These are phyloP conservation scores for Phytopythium helicoides DNA, from an alignment of 352 stramenopile species.

Conservation along the genomic window DNA sequence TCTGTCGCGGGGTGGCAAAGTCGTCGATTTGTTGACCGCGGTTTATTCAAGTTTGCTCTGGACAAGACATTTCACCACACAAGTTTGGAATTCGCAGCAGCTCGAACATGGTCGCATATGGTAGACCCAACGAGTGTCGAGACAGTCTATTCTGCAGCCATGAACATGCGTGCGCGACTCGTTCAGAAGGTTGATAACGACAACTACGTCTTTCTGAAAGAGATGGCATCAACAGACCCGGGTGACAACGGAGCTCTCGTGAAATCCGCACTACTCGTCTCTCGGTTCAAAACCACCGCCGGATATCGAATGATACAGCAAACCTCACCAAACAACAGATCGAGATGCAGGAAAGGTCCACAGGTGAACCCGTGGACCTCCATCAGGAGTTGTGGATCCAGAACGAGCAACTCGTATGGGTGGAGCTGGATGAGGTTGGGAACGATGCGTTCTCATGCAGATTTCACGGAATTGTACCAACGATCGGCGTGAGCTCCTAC, in stretches of 20 bases:
- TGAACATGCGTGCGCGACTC: background rate
- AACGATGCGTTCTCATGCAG: too few relatives aligned
- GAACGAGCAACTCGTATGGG: too few relatives aligned
- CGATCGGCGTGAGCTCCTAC: too few relatives aligned
- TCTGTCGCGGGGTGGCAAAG: conserved; percentile 24
- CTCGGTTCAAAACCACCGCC: too few relatives aligned
- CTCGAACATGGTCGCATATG: conserved; percentile 5
- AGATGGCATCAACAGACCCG: background rate
- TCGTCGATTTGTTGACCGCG: conserved; percentile 12
- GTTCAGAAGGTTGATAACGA: conserved; percentile 7
- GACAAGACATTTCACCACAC: conserved; percentile 18
- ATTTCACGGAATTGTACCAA: too few relatives aligned
- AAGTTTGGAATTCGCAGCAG: conserved; percentile 15
- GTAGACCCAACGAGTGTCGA: background rate
- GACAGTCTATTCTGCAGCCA: background rate
- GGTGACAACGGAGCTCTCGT: background rate
- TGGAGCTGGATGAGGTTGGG: too few relatives aligned
- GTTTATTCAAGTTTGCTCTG: conserved; percentile 20
- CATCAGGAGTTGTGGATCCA: too few relatives aligned
- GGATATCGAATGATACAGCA: too few relatives aligned
- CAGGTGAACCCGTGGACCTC: too few relatives aligned
- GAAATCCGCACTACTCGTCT: too few relatives aligned
- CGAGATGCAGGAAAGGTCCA: too few relatives aligned
- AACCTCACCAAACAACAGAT: too few relatives aligned
- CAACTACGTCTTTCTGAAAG: conserved; percentile 4